phyloP scores from a whole-genome alignment of 371 early-diverging fungal species.

The Syncephalis fuscata region DNA sequence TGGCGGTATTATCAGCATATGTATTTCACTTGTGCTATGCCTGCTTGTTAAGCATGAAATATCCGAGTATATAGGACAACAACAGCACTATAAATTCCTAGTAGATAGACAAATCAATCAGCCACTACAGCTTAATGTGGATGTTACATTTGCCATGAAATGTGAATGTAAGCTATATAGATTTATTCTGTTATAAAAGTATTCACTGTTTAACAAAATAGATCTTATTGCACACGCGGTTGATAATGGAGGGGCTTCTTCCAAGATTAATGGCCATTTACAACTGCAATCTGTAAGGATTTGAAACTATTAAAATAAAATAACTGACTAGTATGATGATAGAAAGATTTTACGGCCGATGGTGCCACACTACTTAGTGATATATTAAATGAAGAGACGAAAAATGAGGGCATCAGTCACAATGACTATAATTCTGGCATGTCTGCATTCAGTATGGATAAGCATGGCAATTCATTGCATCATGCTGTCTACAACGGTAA shows the following conservation, averaged over 20 bases:
- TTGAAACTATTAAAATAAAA: not conserved
- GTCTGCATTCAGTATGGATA: too few species aligned
- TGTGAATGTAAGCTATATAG: constrained; percentile 42
- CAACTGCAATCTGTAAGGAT: constrained; percentile 22
- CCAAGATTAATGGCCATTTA: constrained; percentile 20
- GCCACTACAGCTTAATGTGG: constrained; percentile 67
- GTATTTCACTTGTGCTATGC: constrained; percentile 41
- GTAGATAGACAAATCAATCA: constrained; percentile 52
- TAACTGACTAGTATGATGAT: not conserved
- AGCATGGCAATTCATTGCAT: too few species aligned
- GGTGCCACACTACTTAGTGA: not conserved
- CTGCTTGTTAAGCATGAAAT: constrained; percentile 50
- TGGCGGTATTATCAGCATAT: constrained; percentile 62
- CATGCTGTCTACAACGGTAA: too few species aligned
- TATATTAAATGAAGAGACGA: not conserved
- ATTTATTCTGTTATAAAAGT: not conserved
- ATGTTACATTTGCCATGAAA: constrained; percentile 75
- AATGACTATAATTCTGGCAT: too few species aligned
- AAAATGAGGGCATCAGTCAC: too few species aligned
- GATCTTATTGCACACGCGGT: constrained; percentile 18
- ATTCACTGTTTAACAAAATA: not conserved
- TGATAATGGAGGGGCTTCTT: constrained; percentile 23
- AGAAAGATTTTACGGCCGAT: not conserved
- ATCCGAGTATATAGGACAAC: constrained; percentile 32
- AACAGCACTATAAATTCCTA: constrained; percentile 59